These are phyloP conservation scores for Ceratocystiopsis sp. DNA, from an alignment of 2,329 filamentous ascomycete genomes.

Conservation along the genomic window DNA sequence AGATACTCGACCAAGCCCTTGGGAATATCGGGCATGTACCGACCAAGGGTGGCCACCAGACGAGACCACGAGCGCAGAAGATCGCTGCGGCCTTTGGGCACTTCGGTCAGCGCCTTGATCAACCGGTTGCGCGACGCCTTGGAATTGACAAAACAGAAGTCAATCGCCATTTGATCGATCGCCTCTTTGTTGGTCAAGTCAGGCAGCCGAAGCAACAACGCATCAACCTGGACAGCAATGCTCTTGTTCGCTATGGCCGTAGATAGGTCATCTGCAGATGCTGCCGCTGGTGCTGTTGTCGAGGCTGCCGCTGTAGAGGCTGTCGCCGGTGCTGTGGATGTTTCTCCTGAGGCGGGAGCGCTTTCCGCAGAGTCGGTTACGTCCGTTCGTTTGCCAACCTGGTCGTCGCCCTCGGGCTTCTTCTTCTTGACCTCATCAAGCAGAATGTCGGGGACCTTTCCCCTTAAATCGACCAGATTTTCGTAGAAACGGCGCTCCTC, in stretches of 20 bases:
- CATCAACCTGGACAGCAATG: constrained; percentile 91
- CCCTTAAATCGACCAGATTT: constrained; percentile 85
- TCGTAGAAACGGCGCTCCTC: constrained; percentile 97
- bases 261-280: constrained; percentile 55
- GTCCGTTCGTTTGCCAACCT: constrained; percentile 60
- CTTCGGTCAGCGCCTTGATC: constrained; percentile 81
- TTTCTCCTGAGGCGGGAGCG: neutral
- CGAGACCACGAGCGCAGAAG: constrained; percentile 83
- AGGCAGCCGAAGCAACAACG: constrained; percentile 70
- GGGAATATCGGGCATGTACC: constrained; percentile 87
- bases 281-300: constrained; percentile 25
- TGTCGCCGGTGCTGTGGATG: constrained; percentile 20
- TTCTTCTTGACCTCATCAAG: constrained; percentile 94
- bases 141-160: constrained; percentile 96
- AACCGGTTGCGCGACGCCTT: constrained; percentile 93
- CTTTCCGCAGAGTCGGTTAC: constrained; percentile 10
- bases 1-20: constrained; percentile 83
- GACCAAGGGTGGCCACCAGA: constrained; percentile 78
- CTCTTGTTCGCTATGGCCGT: constrained; percentile 96
- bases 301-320: constrained; percentile 25
- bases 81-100: constrained; percentile 86
- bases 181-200: constrained; percentile 83
- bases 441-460: constrained; percentile 84
- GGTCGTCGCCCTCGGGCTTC: constrained; percentile 65
- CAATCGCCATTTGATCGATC: constrained; percentile 82